These are phyloP conservation scores for Hygrophorus russula DNA, from an alignment of 768 basidiomycete species.

Conservation along the genomic window DNA sequence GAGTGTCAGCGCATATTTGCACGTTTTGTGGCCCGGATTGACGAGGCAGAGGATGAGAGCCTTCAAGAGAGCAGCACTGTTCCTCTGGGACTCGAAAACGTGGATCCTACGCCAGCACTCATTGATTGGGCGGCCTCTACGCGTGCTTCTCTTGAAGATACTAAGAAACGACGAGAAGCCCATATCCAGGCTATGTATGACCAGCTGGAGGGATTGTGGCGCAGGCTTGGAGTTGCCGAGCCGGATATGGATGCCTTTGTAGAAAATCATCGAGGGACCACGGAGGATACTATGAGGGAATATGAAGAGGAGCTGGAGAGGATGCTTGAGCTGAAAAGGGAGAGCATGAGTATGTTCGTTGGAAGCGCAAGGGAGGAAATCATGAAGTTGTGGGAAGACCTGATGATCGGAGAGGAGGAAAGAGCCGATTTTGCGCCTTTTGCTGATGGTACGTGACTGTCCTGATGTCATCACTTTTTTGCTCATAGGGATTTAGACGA, in stretches of 20 bases:
- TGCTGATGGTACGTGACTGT: constrained; percentile 53
- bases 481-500: constrained; percentile 44
- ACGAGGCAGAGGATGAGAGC: constrained; percentile 43
- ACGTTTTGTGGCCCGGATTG: constrained; percentile 50
- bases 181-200: constrained; percentile 93
- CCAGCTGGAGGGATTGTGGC: constrained; percentile 86
- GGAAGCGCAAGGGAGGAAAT: constrained; percentile 76
- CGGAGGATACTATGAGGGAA: constrained; percentile 61
- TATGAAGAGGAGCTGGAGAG: constrained; percentile 88
- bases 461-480: neutral
- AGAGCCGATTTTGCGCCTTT: constrained; percentile 72
- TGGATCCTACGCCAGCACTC: constrained; percentile 72
- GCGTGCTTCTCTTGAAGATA: constrained; percentile 50
- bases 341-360: constrained; percentile 81
- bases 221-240: constrained; percentile 70
- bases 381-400: constrained; percentile 67
- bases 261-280: constrained; percentile 74
- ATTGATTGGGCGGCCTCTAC: constrained; percentile 57
- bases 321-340: constrained; percentile 81
- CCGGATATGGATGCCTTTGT: constrained; percentile 87
- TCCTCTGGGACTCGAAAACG: constrained; percentile 52
- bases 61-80: constrained; percentile 24
- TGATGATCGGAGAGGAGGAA: constrained; percentile 81
- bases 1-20: constrained; percentile 52
- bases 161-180: constrained; percentile 64